Percentiles rank a stretch among this genome's conserved stretches.
Conservation (phyloP, 192 early-diverging fungal genomes). For the Backusella luteola region DNA sequence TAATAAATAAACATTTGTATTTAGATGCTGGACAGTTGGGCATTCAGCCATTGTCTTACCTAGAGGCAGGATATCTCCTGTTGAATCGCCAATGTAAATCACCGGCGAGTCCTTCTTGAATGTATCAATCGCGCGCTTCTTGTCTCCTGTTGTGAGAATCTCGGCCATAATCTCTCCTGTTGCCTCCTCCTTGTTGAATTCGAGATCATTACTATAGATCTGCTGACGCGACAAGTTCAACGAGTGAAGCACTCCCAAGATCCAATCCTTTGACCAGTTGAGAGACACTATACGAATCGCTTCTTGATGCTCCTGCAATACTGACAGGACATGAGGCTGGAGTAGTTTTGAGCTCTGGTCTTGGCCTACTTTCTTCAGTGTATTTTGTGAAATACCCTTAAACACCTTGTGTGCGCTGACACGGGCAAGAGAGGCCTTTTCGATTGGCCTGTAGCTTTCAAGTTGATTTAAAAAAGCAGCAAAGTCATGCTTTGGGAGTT, state of each 20-base stretch:
- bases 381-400: not conserved
- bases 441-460: not conserved
- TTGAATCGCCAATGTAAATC: conserved; percentile 29
- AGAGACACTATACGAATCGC: conserved; percentile 18
- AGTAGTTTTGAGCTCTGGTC: not conserved
- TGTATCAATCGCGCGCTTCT: not conserved
- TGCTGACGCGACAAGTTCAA: not conserved
- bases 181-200: not conserved
- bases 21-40: not conserved
- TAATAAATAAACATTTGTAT: not conserved
- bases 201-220: conserved; percentile 17
- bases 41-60: not conserved
- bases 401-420: conserved; percentile 8
- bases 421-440: not conserved
- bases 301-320: not conserved
- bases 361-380: not conserved
- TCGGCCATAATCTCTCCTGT: conserved; percentile 17
- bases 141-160: conserved; percentile 16
- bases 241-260: conserved; percentile 10
- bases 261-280: conserved; percentile 34
- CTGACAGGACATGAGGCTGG: not conserved
- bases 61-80: conserved; percentile 14
- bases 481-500: not conserved
- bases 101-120: not conserved
- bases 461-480: not conserved